These are phyloP conservation scores for Ajuga reptans DNA, from an alignment of 305 asterid species.

Conservation along the genomic window DNA sequence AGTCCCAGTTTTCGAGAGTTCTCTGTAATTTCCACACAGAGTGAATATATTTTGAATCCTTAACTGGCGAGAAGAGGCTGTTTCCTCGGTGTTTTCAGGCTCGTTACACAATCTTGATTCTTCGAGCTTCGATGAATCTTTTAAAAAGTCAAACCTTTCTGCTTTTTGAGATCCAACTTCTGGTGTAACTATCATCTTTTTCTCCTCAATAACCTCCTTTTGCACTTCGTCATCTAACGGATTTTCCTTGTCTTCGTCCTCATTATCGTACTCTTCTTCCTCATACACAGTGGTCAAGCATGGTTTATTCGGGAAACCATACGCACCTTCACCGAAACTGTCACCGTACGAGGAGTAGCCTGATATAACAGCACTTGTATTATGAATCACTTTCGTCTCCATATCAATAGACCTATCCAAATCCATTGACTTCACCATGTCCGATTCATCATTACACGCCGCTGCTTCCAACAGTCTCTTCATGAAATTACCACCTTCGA, in stretches of 20 bases:
- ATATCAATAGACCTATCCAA: slow-evolving; percentile 62
- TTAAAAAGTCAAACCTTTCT: slow-evolving; percentile 9
- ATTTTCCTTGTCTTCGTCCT: slow-evolving; percentile 31
- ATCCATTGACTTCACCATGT: slow-evolving; percentile 99
- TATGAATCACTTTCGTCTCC: slow-evolving; percentile 36
- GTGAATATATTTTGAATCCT: slow-evolving; percentile 67
- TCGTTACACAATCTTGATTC: too few relatives aligned
- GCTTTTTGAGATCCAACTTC: slow-evolving; percentile 8
- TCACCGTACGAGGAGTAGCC: slow-evolving; percentile 17
- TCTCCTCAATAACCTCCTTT: slow-evolving; percentile 83
- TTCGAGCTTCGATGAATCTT: not conserved
- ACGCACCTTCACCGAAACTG: slow-evolving; percentile 31
- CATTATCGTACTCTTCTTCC: slow-evolving; percentile 67
- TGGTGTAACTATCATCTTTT: slow-evolving; percentile 39
- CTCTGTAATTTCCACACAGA: slow-evolving; percentile 62
- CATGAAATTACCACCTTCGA: slow-evolving; percentile 53
- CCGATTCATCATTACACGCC: slow-evolving; percentile 49
- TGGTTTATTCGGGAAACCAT: slow-evolving; percentile 30
- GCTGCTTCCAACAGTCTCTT: slow-evolving; percentile 44
- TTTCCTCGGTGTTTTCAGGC: slow-evolving; percentile 20
- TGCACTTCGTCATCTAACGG: slow-evolving; percentile 55
- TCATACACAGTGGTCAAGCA: slow-evolving; percentile 73
- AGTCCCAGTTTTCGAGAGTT: slow-evolving; percentile 23
- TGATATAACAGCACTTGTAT: slow-evolving; percentile 20
- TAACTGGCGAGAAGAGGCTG: slow-evolving; percentile 34